phyloP scores from a whole-genome alignment of 2,329 filamentous ascomycete genomes.

The Akanthomyces uredinophilus region DNA sequence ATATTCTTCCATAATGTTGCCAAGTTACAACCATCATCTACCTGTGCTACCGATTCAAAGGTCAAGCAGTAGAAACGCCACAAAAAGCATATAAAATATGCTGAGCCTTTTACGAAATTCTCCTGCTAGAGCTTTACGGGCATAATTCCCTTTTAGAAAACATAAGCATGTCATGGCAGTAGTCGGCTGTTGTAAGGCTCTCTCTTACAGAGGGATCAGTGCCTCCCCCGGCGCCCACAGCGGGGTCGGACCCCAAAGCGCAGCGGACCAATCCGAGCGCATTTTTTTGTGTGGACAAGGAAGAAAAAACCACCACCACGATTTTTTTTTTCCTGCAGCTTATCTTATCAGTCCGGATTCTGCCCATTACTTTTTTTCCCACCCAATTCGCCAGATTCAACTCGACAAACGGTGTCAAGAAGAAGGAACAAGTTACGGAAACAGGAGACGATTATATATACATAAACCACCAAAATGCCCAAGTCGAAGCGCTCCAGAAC shows the following conservation, averaged over 20 bases:
- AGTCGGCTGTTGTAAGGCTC: neutral
- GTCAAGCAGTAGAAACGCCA: no score
- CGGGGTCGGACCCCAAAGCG: constrained; percentile 5
- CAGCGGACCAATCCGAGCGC: constrained; percentile 3
- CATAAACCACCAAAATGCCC: constrained; percentile 62
- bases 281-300: constrained; percentile 5
- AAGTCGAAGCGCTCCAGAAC: constrained; percentile 91
- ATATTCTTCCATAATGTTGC: no score
- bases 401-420: constrained; percentile 8
- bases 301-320: neutral
- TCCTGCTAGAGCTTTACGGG: no score
- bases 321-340: constrained; percentile 26
- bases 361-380: constrained; percentile 10
- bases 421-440: neutral
- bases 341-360: constrained; percentile 26
- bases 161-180: neutral
- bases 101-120: no score
- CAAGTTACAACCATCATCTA: no score
- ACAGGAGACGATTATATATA: constrained; percentile 3
- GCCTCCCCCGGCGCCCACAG: neutral
- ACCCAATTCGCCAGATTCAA: constrained; percentile 2
- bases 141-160: no score
- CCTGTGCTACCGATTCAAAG: no score
- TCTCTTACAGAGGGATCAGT: no score
- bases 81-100: no score